Conservation (phyloP, 169 alveolate genomes). For the Plasmodium vivax region DNA sequence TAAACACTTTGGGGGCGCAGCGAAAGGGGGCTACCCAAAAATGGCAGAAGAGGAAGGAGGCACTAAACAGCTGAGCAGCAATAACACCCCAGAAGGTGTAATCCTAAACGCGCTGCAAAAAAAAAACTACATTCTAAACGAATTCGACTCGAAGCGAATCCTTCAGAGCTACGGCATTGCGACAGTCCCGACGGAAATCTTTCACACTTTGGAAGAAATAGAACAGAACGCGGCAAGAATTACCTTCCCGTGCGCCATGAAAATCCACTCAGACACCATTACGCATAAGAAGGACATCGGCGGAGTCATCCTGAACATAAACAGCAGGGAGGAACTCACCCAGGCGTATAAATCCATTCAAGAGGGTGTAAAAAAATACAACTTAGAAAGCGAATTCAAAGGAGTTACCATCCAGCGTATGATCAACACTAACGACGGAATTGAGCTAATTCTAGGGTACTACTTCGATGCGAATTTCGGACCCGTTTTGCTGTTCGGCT, state of each 20-base stretch:
- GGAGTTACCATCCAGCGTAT: constrained; percentile 83
- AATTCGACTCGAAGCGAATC: constrained; percentile 75
- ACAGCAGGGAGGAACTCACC: constrained; percentile 65
- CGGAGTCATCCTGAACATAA: constrained; percentile 79
- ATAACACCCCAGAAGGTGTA: constrained; percentile 10
- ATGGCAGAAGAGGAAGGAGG: not conserved
- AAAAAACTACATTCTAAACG: constrained; percentile 60
- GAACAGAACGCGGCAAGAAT: not conserved
- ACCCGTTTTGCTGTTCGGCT: constrained; percentile 84
- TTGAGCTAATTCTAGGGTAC: constrained; percentile 78
- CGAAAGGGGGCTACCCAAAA: not conserved
- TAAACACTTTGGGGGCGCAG: not conserved
- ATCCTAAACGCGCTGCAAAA: constrained; percentile 58
- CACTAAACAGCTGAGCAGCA: not conserved
- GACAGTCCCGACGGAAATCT: constrained; percentile 63
- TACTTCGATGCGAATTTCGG: constrained; percentile 81
- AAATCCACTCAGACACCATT: constrained; percentile 77
- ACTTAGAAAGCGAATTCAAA: constrained; percentile 77
- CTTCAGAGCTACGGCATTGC: constrained; percentile 76
- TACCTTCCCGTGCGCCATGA: constrained; percentile 79
- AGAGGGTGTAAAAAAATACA: constrained; percentile 50
- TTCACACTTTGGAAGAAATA: constrained; percentile 54
- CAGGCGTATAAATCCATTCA: constrained; percentile 64
- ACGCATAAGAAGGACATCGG: constrained; percentile 84
- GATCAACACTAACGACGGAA: constrained; percentile 73